phyloP scores from a whole-genome alignment of 2,329 filamentous ascomycete genomes.

The Lasiodiplodia gonubiensis region DNA sequence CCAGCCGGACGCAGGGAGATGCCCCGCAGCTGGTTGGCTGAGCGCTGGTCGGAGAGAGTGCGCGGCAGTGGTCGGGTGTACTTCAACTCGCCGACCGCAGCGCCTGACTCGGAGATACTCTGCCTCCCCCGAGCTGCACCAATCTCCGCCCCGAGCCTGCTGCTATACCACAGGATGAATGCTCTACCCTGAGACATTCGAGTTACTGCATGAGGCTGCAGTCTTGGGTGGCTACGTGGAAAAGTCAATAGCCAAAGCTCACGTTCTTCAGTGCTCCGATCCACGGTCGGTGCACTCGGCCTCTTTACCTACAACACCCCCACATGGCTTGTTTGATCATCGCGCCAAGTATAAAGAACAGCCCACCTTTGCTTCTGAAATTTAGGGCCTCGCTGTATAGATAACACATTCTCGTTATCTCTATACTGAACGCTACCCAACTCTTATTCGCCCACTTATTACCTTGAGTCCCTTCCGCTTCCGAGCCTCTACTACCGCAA shows the following conservation, averaged over 20 bases:
- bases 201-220: background rate
- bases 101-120: slow-evolving; percentile 9
- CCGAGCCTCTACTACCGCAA: background rate
- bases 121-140: background rate
- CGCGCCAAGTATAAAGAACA: background rate
- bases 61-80: slow-evolving; percentile 4
- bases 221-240: background rate
- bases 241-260: background rate
- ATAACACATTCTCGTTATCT: background rate
- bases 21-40: background rate
- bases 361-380: background rate
- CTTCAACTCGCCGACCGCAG: background rate
- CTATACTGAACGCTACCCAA: background rate
- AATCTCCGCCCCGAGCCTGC: background rate
- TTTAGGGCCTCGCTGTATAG: background rate
- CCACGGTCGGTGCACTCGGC: background rate
- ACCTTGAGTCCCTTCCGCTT: background rate
- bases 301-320: background rate
- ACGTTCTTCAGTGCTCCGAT: background rate
- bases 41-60: background rate
- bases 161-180: background rate
- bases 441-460: background rate
- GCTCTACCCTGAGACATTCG: background rate
- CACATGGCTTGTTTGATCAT: background rate
- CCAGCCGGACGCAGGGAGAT: slow-evolving; percentile 6